Conservation (phyloP, 371 early-diverging fungal species). For the Rhizomucor miehei region DNA sequence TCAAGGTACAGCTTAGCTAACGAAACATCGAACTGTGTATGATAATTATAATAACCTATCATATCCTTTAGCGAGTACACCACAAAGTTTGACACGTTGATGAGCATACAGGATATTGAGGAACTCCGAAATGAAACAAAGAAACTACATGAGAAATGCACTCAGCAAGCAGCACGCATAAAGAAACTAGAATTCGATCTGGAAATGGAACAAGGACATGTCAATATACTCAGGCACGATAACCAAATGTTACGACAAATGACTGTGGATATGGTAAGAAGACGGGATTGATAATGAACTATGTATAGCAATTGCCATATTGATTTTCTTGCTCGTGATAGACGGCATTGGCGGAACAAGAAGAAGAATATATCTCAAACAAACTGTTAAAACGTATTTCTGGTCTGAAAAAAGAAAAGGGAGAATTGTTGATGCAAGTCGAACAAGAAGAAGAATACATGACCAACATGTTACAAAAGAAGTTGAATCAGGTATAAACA, state of each 20-base stretch:
- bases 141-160: conserved; percentile 38
- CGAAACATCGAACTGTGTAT: background rate
- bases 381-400: conserved; percentile 63
- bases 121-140: conserved; percentile 32
- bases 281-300: conserved; percentile 1
- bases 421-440: conserved; percentile 61
- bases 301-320: background rate
- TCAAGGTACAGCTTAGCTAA: conserved; percentile 17
- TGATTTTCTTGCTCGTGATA: conserved; percentile 12
- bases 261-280: conserved; percentile 61
- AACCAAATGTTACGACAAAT: conserved; percentile 58
- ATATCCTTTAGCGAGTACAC: conserved; percentile 12
- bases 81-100: conserved; percentile 21
- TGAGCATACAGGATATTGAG: conserved; percentile 31
- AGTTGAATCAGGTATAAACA: conserved; percentile 48
- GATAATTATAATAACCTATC: background rate
- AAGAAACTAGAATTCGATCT: conserved; percentile 64
- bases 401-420: conserved; percentile 69
- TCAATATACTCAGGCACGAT: conserved; percentile 65
- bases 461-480: conserved; percentile 73
- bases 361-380: conserved; percentile 73
- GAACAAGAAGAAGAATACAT: conserved; percentile 77
- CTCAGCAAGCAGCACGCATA: conserved; percentile 43
- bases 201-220: conserved; percentile 69
- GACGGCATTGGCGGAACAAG: conserved; percentile 65